A percentile compares a stretch with the other conserved stretches of the same genome.
Conservation (phyloP, 495 filamentous ascomycete species). For the Aspergillus kassunensis region DNA sequence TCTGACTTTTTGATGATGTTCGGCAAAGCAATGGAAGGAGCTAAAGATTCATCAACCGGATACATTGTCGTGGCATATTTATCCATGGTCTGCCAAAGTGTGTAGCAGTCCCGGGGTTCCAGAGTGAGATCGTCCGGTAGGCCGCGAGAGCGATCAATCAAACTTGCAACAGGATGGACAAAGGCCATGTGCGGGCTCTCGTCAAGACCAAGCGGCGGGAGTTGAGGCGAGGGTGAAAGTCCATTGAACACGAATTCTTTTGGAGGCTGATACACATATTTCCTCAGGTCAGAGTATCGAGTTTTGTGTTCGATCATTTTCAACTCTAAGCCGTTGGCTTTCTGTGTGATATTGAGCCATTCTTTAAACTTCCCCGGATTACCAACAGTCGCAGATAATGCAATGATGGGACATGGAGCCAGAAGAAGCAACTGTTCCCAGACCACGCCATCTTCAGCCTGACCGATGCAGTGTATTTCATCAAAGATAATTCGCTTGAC, state of each 20-base stretch:
- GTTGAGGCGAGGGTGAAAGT: constrained; percentile 34
- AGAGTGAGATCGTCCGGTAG: constrained; percentile 62
- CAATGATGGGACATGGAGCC: constrained; percentile 73
- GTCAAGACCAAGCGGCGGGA: constrained; percentile 50
- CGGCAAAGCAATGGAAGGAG: constrained; percentile 41
- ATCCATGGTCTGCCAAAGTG: constrained; percentile 58
- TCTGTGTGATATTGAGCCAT: constrained; percentile 63
- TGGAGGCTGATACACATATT: constrained; percentile 58
- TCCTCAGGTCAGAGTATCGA: constrained; percentile 70
- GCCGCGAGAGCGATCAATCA: constrained; percentile 55
- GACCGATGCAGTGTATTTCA: constrained; percentile 77
- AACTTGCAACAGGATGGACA: constrained; percentile 63
- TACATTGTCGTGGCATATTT: constrained; percentile 45
- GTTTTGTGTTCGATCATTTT: constrained; percentile 61
- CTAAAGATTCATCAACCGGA: constrained; percentile 41
- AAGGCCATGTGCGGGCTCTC: constrained; percentile 47
- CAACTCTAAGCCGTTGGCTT: constrained; percentile 51
- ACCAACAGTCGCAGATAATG: constrained; percentile 74
- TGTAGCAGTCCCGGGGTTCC: constrained; percentile 67
- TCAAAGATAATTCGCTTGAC: constrained; percentile 77
- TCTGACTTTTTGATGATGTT: constrained; percentile 54
- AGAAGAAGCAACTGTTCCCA: constrained; percentile 78
- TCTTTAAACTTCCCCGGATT: constrained; percentile 66
- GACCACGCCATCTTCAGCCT: constrained; percentile 71
- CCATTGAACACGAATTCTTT: constrained; percentile 53